Conservation (phyloP, 331 rosid species). For the Malus hybrid region DNA sequence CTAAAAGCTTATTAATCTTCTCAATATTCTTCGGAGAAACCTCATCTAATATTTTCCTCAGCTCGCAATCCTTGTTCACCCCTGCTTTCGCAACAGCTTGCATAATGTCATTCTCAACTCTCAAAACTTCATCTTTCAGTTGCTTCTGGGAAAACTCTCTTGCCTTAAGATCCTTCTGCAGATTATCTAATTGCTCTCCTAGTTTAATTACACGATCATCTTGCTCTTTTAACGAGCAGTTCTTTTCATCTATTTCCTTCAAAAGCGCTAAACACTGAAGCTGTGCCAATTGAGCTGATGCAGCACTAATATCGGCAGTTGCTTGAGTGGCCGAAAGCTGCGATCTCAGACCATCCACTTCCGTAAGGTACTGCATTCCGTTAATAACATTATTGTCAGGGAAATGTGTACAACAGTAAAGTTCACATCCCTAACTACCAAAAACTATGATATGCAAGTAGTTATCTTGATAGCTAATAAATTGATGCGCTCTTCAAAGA, state of each 20-base stretch:
- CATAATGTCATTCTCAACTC: constrained; percentile 78
- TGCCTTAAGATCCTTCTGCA: constrained; percentile 73
- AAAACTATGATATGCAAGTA: neutral
- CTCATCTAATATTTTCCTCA: constrained; percentile 67
- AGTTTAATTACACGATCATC: constrained; percentile 64
- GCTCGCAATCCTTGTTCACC: constrained; percentile 61
- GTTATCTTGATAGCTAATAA: neutral
- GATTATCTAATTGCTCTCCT: constrained; percentile 71
- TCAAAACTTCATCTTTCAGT: constrained; percentile 71
- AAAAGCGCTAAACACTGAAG: constrained; percentile 55
- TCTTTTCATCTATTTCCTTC: constrained; percentile 76
- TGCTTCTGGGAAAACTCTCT: constrained; percentile 91
- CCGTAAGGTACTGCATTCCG: constrained; percentile 57
- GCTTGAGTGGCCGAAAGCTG: constrained; percentile 63
- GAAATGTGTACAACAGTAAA: neutral
- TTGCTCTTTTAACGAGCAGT: constrained; percentile 54
- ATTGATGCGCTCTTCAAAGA: neutral
- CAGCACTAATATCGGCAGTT: constrained; percentile 82
- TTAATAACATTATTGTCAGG: neutral
- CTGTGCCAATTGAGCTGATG: constrained; percentile 73
- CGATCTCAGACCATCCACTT: constrained; percentile 65
- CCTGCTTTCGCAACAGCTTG: constrained; percentile 62
- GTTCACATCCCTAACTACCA: neutral
- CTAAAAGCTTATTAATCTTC: constrained; percentile 61
- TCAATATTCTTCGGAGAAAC: constrained; percentile 79